Evolutionary conservation across 169 alveolate genomes (phyloP).

Genomic region (Plasmodium chabaudi): DNA sequence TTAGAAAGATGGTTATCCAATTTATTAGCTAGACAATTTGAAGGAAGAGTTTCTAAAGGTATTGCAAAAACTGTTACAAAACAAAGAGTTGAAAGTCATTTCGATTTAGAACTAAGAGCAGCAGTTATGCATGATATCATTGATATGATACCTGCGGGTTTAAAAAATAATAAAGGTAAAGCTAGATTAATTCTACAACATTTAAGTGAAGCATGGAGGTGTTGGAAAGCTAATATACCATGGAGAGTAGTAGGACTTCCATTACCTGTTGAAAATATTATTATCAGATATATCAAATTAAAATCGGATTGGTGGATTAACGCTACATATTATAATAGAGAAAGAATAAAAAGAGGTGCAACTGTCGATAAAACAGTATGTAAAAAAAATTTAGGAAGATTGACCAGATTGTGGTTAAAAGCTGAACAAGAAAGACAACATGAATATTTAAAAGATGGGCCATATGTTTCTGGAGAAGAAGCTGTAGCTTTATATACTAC

Average conservation of each 20-base stretch:
- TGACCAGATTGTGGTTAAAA: constrained; percentile 99
- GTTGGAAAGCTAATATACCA: constrained; percentile 99
- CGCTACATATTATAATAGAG: constrained; percentile 99
- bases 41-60: constrained; percentile 98
- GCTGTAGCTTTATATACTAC: constrained; percentile 99
- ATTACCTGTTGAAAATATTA: constrained; percentile 99
- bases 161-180: constrained; percentile 95
- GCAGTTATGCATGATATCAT: constrained; percentile 99
- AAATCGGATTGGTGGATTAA: constrained; percentile 99
- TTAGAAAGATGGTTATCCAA: constrained; percentile 99
- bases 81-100: constrained; percentile 99
- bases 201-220: constrained; percentile 99
- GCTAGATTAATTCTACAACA: constrained; percentile 99
- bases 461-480: constrained; percentile 98
- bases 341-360: constrained; percentile 99
- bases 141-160: constrained; percentile 99
- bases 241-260: constrained; percentile 99
- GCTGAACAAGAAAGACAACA: constrained; percentile 99
- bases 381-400: constrained; percentile 98
- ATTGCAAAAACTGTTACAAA: constrained; percentile 99
- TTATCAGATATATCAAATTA: constrained; percentile 97
- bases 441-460: constrained; percentile 99
- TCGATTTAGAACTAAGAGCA: constrained; percentile 99
- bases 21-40: constrained; percentile 98
- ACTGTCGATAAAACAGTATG: constrained; percentile 99